Evolutionary conservation across 257 asterid genomes (phyloP).

Genomic region (Primulina tabacum): DNA sequence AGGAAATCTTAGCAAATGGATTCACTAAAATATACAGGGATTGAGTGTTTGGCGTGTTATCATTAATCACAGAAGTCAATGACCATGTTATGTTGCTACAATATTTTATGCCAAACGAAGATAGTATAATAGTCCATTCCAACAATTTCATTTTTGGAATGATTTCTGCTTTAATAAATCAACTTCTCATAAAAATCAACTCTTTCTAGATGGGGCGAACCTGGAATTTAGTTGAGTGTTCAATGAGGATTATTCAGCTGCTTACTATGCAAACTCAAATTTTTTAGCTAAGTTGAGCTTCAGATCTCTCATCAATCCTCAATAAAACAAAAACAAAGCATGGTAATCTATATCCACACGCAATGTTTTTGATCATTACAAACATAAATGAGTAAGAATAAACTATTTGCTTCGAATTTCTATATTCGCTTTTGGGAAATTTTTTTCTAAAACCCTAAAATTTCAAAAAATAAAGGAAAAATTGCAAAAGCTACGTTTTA

Average conservation of each 20-base stretch:
- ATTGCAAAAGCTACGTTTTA: neutral
- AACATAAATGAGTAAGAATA: neutral
- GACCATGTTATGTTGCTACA: neutral
- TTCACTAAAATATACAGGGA: neutral
- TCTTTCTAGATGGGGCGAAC: neutral
- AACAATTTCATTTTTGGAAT: neutral
- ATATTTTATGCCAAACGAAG: neutral
- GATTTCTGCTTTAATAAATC: neutral
- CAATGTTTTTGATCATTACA: neutral
- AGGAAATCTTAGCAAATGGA: too few relatives aligned
- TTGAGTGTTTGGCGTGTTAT: neutral
- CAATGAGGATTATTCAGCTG: neutral
- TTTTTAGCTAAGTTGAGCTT: conserved; percentile 11
- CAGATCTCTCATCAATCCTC: conserved; percentile 22
- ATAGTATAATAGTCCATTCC: neutral
- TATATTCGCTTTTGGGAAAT: neutral
- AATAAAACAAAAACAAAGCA: neutral
- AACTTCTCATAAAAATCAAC: neutral
- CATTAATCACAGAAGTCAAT: neutral
- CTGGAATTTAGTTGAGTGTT: neutral
- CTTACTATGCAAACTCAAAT: conserved; percentile 21
- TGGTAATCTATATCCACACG: neutral
- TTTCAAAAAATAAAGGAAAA: neutral
- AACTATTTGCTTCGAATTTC: neutral
- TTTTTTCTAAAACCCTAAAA: conserved; percentile 17